Evolutionary conservation across 371 early-diverging fungal genomes (phyloP), one percentile per base, ranked within the genome.

Genomic region (Thermomucor indicae-seudaticae): DNA sequence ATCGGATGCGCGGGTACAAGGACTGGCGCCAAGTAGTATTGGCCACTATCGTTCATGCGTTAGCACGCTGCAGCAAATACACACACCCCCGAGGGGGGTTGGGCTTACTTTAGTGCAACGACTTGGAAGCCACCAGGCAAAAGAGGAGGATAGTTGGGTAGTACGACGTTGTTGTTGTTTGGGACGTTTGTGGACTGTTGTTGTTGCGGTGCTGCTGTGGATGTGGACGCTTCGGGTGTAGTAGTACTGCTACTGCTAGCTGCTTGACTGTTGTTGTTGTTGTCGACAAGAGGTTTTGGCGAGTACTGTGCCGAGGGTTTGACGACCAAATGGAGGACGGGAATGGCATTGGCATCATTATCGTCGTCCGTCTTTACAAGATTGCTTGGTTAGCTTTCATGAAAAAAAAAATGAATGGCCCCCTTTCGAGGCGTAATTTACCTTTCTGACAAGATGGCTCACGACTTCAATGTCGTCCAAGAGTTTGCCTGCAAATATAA

Each of bases 291-390:
- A 10, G 20, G 6, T 42, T 25, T 4, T 5, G 57, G 14, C 23
- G n/a, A 42, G 30, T 47, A 23, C 32, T 24, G 53, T 10, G 12
- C 19, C 0, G 66, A 62, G 40, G 72, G 70, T 43, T 76, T 76
- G 23, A 72, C 70, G 2, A 76, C 76, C 23, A 76, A 57, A 49
- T 76, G 76, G 32, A 76, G 66, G 2, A 61, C 72, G 16, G 70
- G 70, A 19, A 47, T 40, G 5, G 49, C 51, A 17, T 46, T 31
- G 10, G 43, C 41, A 41, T 69, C 51, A 6, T n/a, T n/a, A n/a
- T n/a, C n/a, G n/a, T n/a, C n/a, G n/a, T n/a, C n/a, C n/a, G n/a
- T n/a, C n/a, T n/a, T n/a, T n/a, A n/a, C n/a, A n/a, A n/a, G n/a
- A n/a, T n/a, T n/a, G n/a, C n/a, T n/a, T n/a, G n/a, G n/a, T n/a